Evolutionary conservation across 805 yeast genomes (phyloP), one percentile per base, ranked within the genome.

Genomic region (Lipomyces yamanashiensis): DNA sequence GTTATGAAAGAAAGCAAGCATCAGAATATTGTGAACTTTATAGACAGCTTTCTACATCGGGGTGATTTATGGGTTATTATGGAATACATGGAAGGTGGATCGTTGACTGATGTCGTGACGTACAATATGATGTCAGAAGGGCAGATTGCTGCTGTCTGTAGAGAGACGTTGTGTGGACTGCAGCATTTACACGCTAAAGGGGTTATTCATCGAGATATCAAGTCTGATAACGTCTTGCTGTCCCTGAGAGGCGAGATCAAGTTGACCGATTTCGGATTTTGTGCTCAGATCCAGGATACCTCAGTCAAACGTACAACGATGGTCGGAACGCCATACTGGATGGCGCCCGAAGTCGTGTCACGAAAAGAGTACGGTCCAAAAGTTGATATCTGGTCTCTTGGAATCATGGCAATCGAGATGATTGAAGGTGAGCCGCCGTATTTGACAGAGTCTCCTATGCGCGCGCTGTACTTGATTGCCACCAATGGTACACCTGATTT

Each of bases 241-340:
- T 87, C 95, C 48, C 80, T 89, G 76, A 83, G 83, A 48, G 99
- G 99, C 47, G 88, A 91, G 69, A 91, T 95, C 73, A 95, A 95
- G 77, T 81, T 95, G 74, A 95, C 99, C 0, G 99, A 95, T 78
- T 90, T 90, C 75, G 96, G 96, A 0, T 95, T 93, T 79, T 95
- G 99, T 78, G 99, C 99, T 0, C 96, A 92, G 76, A 82, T 89
- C 65, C 89, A 88, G 43, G 96, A 88, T 68, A 83, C 84, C 59
- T 88, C 89, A 68, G 80, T 89, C 60, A 92, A 93, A 76, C 86
- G 99, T 75, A 92, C 97, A 2, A 95, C 99, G 4, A 91, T 95
- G 96, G 99, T 95, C 17, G 99, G 99, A 15, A 95, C 99, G 0
- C 99, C 99, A 13, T 95, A 95, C 75, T 95, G 99, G 99, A 95